Percentiles rank a stretch among this genome's conserved stretches.
Conservation (phyloP, 2,329 filamentous ascomycete genomes). For the Pseudopithomyces chartarum region DNA sequence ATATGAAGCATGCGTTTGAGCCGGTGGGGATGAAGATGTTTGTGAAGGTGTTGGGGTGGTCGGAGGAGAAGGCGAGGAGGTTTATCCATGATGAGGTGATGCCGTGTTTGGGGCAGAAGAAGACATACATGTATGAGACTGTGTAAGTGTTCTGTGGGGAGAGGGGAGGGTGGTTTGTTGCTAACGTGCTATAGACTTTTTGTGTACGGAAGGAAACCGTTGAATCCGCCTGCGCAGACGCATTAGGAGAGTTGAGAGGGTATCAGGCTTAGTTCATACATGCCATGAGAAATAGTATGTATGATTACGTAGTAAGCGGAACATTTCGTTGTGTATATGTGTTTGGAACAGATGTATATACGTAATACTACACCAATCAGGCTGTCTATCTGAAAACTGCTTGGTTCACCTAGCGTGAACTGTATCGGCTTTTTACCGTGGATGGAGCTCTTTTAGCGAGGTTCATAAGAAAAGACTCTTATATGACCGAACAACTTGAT, state of each 20-base stretch:
- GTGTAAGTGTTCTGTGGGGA: slow-evolving; percentile 11
- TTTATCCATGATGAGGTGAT: slow-evolving; percentile 13
- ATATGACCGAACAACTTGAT: no score
- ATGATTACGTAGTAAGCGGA: not conserved
- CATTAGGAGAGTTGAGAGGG: not conserved
- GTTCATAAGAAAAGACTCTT: no score
- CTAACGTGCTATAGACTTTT: slow-evolving; percentile 15
- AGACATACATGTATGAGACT: slow-evolving; percentile 21
- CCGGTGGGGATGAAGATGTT: slow-evolving; percentile 23
- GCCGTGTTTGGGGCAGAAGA: slow-evolving; percentile 16
- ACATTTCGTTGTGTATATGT: no score
- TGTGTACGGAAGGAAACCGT: slow-evolving; percentile 19
- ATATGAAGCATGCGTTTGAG: slow-evolving; percentile 27
- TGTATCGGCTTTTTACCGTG: no score
- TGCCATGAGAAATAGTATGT: not conserved
- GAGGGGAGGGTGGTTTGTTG: not conserved
- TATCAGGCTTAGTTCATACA: not conserved
- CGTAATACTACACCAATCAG: no score
- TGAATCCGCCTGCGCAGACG: not conserved
- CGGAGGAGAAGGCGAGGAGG: slow-evolving; percentile 16
- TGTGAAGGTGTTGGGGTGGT: slow-evolving; percentile 25
- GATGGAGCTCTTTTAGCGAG: no score
- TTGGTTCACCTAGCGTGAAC: no score
- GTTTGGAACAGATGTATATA: no score
- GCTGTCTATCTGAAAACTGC: no score